Evolutionary conservation across 345 rosid species (phyloP), one percentile per base, ranked within the genome.

Genomic region (Dipteronia sinensis): DNA sequence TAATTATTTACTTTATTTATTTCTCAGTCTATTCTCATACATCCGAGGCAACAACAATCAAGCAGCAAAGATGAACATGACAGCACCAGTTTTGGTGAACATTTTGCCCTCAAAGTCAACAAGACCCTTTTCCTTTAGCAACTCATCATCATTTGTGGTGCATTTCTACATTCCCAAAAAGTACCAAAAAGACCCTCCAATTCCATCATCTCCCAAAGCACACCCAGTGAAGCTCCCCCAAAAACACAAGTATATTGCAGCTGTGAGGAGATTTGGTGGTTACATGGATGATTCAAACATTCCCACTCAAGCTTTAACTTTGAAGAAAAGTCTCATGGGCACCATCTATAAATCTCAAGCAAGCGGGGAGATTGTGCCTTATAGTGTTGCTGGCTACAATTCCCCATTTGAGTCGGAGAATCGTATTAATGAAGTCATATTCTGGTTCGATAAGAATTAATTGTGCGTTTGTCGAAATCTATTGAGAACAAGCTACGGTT

Each of bases 211-310:
- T 7, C 22, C 31, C 11, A 25, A 40, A 53, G 38, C 38, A 34
- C 38, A 34, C 6, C 6, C 38, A 34, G 38, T 34, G 38, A 34
- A 34, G 6, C 38, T 34, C 38, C 38, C 38, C 38, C 6, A 4
- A 34, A 34, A 34, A 34, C 38, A 34, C 38, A 34, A 34, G 38
- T 34, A 34, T 34, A 34, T 34, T 7, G 80, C 77, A 11, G 80
- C 62, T 15, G 85, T 82, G n/a, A 67, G 78, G 70, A 82, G 82
- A 74, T 85, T 79, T 20, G 75, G 75, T 10, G 85, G 79, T 16
- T 77, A 77, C 42, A 31, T 73, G 77, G 44, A 75, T 67, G 83
- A 77, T 20, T 34, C 69, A 46, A 75, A 10, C 38, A 34, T 34
- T 34, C 38, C 38, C 6, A 34, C 6, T 34, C 38, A 34, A 34